Percentiles rank a stretch among this genome's conserved stretches.
Conservation (phyloP, 139 green algal species). For the Closterium sp. region DNA sequence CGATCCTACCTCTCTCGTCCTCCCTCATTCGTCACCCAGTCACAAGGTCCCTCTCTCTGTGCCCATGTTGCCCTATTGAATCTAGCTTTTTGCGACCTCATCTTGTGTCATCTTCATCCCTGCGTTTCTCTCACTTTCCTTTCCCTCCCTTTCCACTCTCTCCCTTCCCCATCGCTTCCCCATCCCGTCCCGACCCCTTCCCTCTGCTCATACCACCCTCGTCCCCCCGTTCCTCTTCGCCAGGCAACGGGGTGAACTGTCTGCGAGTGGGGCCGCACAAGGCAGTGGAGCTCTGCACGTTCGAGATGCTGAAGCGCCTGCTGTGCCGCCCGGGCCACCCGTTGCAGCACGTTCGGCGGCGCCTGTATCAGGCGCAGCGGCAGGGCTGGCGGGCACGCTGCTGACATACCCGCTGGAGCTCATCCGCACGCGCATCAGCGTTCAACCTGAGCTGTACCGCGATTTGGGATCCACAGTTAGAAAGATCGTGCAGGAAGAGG, state of each 20-base stretch:
- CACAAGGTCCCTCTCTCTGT: too few species aligned
- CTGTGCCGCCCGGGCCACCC: constrained; percentile 8
- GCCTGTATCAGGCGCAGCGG: neutral
- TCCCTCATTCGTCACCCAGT: too few species aligned
- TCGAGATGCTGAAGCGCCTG: constrained; percentile 29
- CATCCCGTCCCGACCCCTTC: neutral
- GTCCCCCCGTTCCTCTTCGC: neutral
- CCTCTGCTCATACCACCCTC: neutral
- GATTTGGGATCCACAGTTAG: neutral
- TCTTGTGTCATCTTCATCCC: too few species aligned
- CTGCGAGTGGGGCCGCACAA: constrained; percentile 38
- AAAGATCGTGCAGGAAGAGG: constrained; percentile 31
- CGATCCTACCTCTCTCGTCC: neutral
- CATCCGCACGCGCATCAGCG: constrained; percentile 24
- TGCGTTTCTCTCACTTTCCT: too few species aligned
- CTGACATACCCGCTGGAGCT: constrained; percentile 37
- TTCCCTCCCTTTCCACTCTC: neutral
- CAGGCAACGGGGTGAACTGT: constrained; percentile 38
- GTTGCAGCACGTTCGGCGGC: constrained; percentile 17
- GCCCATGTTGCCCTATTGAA: too few species aligned
- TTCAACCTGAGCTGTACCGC: constrained; percentile 23
- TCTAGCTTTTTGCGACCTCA: too few species aligned
- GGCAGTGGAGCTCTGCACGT: constrained; percentile 28
- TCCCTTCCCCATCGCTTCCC: neutral
- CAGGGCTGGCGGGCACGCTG: constrained; percentile 25